phyloP scores from a whole-genome alignment of 208 protist genomes.

The Wallacemonas sp. region DNA sequence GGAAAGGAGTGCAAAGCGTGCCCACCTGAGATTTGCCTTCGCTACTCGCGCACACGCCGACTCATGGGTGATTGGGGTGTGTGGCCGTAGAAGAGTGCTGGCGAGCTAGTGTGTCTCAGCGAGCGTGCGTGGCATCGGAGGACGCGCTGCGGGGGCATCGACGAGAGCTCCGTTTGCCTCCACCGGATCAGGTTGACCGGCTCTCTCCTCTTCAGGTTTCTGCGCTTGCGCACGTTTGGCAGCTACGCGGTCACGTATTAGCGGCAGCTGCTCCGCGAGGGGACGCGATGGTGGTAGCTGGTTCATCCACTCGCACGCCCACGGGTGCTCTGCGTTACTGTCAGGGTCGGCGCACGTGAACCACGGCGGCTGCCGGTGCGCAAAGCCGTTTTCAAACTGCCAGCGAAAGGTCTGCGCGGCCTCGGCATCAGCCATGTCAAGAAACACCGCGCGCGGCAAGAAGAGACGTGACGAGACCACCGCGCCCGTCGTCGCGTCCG shows the following conservation, averaged over 20 bases:
- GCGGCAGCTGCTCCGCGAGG: slow-evolving; percentile 41
- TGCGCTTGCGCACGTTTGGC: background rate
- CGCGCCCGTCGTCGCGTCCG: background rate
- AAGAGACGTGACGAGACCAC: background rate
- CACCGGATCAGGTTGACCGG: too few species aligned
- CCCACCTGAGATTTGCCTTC: too few species aligned
- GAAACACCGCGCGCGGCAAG: background rate
- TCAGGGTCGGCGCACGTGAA: slow-evolving; percentile 43
- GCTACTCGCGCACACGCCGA: too few species aligned
- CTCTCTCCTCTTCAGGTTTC: background rate
- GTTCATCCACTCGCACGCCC: slow-evolving; percentile 27
- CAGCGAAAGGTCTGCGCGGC: slow-evolving; percentile 19
- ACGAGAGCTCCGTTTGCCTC: too few species aligned
- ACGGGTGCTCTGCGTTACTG: slow-evolving; percentile 76
- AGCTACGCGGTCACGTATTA: slow-evolving; percentile 13
- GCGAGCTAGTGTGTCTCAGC: too few species aligned
- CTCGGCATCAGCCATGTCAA: background rate
- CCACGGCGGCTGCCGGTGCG: slow-evolving; percentile 78
- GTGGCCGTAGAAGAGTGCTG: too few species aligned
- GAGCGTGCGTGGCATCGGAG: too few species aligned
- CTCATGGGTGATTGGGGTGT: too few species aligned
- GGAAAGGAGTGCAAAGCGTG: too few species aligned
- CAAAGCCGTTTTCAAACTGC: slow-evolving; percentile 39
- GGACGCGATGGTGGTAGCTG: slow-evolving; percentile 54
- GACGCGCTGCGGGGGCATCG: too few species aligned